A percentile compares a stretch with the other conserved stretches of the same genome.
Evolutionary conservation across 2,329 filamentous ascomycete genomes (phyloP).

Genomic region (Clathrospora elynae): DNA sequence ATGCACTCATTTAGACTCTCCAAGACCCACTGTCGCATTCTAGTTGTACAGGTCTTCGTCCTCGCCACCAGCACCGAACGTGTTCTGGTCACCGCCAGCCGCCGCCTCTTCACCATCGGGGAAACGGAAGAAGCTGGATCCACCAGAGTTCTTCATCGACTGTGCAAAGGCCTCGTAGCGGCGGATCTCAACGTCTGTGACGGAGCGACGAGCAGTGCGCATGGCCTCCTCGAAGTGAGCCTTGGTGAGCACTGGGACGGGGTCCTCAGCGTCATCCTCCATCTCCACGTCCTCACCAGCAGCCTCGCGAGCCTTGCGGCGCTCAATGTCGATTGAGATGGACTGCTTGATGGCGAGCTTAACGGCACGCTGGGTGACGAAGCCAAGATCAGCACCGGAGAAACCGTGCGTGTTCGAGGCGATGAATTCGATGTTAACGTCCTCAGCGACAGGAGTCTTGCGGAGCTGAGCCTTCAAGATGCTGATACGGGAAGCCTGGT

Average conservation of each 20-base stretch:
- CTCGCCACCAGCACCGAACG: conserved; percentile 83
- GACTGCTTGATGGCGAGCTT: conserved; percentile 99
- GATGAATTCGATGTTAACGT: conserved; percentile 90
- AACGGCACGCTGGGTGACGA: conserved; percentile 97
- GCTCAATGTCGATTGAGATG: conserved; percentile 86
- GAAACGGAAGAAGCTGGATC: conserved; percentile 98
- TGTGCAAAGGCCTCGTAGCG: conserved; percentile 98
- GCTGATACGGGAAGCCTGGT: conserved; percentile 83
- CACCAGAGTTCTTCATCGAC: conserved; percentile 97
- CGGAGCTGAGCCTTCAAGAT: conserved; percentile 96
- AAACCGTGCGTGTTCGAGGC: conserved; percentile 97
- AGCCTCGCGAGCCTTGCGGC: conserved; percentile 85
- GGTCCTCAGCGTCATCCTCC: conserved; percentile 80
- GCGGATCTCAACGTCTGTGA: conserved; percentile 95
- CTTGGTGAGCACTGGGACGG: conserved; percentile 93
- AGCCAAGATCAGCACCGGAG: conserved; percentile 98
- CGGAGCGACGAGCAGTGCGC: conserved; percentile 89
- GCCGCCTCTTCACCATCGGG: conserved; percentile 60
- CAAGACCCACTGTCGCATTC: conserved; percentile 34
- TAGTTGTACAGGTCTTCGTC: conserved; percentile 98
- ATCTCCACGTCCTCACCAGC: conserved; percentile 71
- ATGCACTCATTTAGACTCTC: conserved; percentile 13
- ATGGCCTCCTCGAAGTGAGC: conserved; percentile 99
- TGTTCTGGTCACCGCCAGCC: conserved; percentile 53
- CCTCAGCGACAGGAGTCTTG: conserved; percentile 89